Percentiles rank a stretch among this genome's conserved stretches.
Conservation (phyloP, 148 eudicot species). For the Rhododendron molle region DNA sequence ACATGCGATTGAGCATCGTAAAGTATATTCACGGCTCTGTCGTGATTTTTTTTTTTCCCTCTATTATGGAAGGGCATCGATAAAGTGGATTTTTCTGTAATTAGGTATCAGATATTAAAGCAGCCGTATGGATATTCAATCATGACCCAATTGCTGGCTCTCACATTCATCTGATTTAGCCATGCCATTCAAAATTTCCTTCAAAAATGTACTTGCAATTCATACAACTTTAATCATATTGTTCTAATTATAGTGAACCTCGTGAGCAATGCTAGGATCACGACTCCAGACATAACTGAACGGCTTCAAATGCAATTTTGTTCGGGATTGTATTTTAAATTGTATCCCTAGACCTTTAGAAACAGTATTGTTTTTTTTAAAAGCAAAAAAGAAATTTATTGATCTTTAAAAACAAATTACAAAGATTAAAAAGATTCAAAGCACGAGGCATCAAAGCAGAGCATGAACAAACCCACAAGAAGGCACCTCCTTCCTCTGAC, state of each 20-base stretch:
- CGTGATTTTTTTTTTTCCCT: too few relatives aligned
- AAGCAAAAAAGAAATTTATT: too few relatives aligned
- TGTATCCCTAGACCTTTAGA: background rate
- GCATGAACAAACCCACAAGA: too few relatives aligned
- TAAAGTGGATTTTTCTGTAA: background rate
- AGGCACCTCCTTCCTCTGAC: too few relatives aligned
- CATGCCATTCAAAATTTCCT: background rate
- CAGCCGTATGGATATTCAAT: background rate
- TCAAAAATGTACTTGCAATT: background rate
- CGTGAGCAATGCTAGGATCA: background rate
- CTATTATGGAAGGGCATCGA: background rate
- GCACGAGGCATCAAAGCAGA: too few relatives aligned
- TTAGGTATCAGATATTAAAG: background rate
- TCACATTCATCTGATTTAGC: background rate
- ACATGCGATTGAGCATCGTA: too few relatives aligned
- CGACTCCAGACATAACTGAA: background rate
- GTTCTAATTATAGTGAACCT: background rate
- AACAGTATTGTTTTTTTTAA: too few relatives aligned
- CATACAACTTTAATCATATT: background rate
- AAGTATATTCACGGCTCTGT: too few relatives aligned
- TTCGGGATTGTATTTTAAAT: background rate
- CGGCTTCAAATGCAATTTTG: background rate
- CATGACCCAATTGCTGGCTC: background rate
- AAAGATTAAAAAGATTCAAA: too few relatives aligned
- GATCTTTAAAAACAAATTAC: too few relatives aligned